Evolutionary conservation across 768 basidiomycete species (phyloP).

Genomic region (Suillus spraguei): DNA sequence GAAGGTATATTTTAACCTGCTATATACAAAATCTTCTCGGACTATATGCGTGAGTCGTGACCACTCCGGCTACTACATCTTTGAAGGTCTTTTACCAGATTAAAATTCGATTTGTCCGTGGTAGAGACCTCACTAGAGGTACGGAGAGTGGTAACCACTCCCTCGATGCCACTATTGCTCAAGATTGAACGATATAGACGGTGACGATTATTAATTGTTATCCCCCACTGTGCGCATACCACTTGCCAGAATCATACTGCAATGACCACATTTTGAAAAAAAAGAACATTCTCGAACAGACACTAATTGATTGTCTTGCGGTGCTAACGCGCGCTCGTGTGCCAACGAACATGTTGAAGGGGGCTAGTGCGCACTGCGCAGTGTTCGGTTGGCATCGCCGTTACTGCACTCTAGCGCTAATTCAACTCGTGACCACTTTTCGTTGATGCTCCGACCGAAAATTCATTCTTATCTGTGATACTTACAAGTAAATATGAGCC

Average conservation of each 20-base stretch:
- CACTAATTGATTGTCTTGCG: too few species aligned
- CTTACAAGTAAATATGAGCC: not conserved
- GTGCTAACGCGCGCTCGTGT: not conserved
- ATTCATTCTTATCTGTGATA: not conserved
- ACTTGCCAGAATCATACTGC: too few species aligned
- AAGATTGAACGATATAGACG: not conserved
- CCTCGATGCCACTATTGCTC: not conserved
- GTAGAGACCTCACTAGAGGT: not conserved
- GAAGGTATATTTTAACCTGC: not conserved
- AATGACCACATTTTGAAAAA: too few species aligned
- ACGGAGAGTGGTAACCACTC: not conserved
- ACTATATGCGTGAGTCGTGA: not conserved
- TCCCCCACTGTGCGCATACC: not conserved
- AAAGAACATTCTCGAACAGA: too few species aligned
- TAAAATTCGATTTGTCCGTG: not conserved
- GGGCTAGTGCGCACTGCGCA: not conserved
- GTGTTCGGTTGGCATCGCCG: not conserved
- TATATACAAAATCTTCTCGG: not conserved
- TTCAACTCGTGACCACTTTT: not conserved
- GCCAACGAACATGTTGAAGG: not conserved
- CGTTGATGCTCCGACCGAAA: not conserved
- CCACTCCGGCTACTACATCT: not conserved
- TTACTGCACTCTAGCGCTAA: not conserved
- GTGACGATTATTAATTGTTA: not conserved
- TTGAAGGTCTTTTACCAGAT: not conserved